Base-by-base conservation (phyloP, 345 rosid species). In the Jatropha curcas region DNA sequence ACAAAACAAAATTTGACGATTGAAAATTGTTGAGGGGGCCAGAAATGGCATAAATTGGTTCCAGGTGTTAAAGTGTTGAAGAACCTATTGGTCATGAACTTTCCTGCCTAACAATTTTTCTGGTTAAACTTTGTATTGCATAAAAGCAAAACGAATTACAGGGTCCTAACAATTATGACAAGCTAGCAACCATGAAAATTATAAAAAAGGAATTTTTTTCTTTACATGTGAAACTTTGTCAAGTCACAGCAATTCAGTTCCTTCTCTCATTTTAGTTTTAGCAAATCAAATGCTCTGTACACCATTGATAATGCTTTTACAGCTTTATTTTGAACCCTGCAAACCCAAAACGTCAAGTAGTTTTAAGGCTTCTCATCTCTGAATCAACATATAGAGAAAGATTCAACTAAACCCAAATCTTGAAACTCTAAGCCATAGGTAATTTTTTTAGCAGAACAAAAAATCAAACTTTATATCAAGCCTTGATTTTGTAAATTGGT, bases 21-120 rank as follows among this genome's bases (percentile, higher is more conserved):
- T 10, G 67, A 41, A 46, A 46, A 59, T 78, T 53, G 69, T 63
- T 58, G 77, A 59, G 71, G 81, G 81, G 68, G 34, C 74, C 63
- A 37, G 12, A 6, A 0, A 0, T 31, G 46, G 28, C 35, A 57
- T 39, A 69, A 1, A 66, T 22, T 14, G 61, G 50, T 33, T 69
- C 66, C 78, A 55, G 73, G 66, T 61, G 65, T n/a, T 34, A 17
- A 45, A 0, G 17, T n/a, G n/a, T 0, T 20, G 65, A 34, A 34
- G 52, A n/a, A 61, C 25, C 25, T n/a, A 61, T 4, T 9, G 1
- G 9, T 37, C 41, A 37, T 19, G 28, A 62, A 62, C 50, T 37
- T 22, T 62, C 48, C 11, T 7, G 1, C 8, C 2, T 41, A 10
- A 7, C n/a, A 24, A 30, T 22, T 30, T 59, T 59, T 28, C n/a